Conservation (phyloP, 768 basidiomycete species). For the Trichaptum fuscoviolaceum region DNA sequence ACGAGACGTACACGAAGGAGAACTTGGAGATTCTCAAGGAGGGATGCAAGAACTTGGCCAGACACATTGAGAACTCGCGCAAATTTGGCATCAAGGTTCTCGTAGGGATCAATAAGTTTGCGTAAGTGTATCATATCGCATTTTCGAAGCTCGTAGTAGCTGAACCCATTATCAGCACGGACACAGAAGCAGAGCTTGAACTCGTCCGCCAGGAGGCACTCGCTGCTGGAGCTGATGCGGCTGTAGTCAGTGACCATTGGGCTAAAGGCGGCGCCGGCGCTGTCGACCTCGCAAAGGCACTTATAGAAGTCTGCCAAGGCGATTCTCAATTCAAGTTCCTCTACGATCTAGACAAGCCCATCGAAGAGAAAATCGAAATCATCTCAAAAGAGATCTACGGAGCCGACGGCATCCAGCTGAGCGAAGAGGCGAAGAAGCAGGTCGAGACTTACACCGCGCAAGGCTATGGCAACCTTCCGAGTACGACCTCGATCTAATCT, state of each 20-base stretch:
- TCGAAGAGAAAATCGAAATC: constrained; percentile 82
- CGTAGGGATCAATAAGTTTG: constrained; percentile 92
- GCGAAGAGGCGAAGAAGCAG: constrained; percentile 79
- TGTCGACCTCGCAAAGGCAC: constrained; percentile 84
- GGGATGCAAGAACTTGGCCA: constrained; percentile 88
- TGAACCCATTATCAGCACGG: constrained; percentile 49
- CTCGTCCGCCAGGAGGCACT: constrained; percentile 78
- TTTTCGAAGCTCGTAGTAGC: background rate
- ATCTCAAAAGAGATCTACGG: constrained; percentile 93
- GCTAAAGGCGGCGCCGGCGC: constrained; percentile 93
- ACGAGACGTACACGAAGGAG: constrained; percentile 92
- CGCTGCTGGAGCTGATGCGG: constrained; percentile 86
- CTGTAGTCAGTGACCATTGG: constrained; percentile 97
- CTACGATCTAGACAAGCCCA: constrained; percentile 78
- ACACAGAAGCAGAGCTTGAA: constrained; percentile 84
- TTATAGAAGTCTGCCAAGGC: constrained; percentile 79
- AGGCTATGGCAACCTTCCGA: constrained; percentile 74
- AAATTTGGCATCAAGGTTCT: constrained; percentile 97
- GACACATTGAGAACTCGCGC: constrained; percentile 90
- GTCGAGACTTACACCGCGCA: constrained; percentile 89
- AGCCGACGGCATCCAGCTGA: constrained; percentile 85
- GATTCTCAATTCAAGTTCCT: constrained; percentile 88
- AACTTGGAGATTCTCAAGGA: constrained; percentile 84
- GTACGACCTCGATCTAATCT: constrained; percentile 37
- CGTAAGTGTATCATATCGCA: constrained; percentile 47